Conservation (phyloP, 257 asterid genomes). For the Solanum clarkiae region DNA sequence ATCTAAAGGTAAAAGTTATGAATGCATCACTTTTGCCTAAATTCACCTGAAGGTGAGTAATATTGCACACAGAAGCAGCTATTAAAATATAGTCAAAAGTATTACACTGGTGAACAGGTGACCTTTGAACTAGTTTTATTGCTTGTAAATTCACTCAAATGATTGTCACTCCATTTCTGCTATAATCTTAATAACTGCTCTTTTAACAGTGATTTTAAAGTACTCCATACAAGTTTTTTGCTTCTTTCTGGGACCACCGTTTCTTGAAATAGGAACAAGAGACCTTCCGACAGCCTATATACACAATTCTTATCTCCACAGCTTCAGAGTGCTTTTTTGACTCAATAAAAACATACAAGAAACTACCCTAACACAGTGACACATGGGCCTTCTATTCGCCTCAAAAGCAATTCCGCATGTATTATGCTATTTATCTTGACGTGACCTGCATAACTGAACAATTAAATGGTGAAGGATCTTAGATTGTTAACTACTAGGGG, state of each 20-base stretch:
- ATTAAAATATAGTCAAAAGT: background rate
- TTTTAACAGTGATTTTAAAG: background rate
- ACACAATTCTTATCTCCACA: background rate
- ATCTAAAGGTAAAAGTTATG: conserved; percentile 52
- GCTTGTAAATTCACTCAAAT: background rate
- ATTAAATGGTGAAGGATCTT: background rate
- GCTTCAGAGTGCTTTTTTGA: background rate
- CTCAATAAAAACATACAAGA: background rate
- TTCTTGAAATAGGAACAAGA: background rate
- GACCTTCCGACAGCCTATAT: background rate
- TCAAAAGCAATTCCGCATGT: background rate
- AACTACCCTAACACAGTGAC: background rate
- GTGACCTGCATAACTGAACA: background rate
- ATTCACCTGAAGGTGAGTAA: background rate
- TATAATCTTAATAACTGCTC: background rate
- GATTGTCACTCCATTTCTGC: background rate
- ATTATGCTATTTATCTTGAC: background rate
- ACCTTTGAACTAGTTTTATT: background rate
- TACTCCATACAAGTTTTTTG: background rate
- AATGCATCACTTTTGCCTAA: background rate
- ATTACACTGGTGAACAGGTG: background rate
- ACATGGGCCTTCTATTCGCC: background rate
- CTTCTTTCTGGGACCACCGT: background rate
- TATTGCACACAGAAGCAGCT: background rate
- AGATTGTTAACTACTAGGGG: background rate